Conservation (phyloP, 1,284 basidiomycete genomes). For the Heterobasidion occidentale region DNA sequence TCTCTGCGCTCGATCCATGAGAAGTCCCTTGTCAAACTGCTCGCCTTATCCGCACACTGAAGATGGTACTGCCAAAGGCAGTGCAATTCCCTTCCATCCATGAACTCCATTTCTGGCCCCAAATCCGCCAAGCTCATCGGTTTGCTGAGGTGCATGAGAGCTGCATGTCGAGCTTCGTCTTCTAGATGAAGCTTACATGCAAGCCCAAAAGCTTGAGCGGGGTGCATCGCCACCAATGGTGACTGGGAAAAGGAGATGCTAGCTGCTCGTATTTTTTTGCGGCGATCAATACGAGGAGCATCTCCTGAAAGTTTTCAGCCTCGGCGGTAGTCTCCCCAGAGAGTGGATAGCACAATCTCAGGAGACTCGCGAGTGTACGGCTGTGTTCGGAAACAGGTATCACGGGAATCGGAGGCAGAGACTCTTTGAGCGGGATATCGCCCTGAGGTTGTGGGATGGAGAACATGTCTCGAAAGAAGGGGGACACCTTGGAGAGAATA, state of each 20-base stretch:
- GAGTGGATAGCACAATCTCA: constrained; percentile 9
- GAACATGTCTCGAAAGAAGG: constrained; percentile 30
- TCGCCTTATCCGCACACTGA: neutral
- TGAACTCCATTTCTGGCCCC: neutral
- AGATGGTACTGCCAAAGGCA: neutral
- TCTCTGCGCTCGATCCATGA: neutral
- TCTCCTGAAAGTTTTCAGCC: neutral
- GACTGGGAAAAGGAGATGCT: neutral
- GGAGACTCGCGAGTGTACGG: constrained; percentile 2
- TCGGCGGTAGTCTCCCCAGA: neutral
- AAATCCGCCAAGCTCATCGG: neutral
- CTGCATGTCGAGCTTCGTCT: neutral
- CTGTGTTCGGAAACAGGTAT: constrained; percentile 3
- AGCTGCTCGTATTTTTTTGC: constrained; percentile 7
- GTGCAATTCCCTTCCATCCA: neutral
- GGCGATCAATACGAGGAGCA: neutral
- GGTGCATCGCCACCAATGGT: neutral
- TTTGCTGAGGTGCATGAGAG: neutral
- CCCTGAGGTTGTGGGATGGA: neutral
- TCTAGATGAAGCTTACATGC: constrained; percentile 4
- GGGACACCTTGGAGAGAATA: constrained; percentile 25
- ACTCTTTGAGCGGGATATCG: neutral
- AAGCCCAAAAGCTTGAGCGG: constrained; percentile 3
- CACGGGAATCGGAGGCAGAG: neutral
- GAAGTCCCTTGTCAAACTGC: neutral